These are phyloP conservation scores for Chaetomium tenue DNA, from an alignment of 495 filamentous ascomycete genomes.

Conservation along the genomic window DNA sequence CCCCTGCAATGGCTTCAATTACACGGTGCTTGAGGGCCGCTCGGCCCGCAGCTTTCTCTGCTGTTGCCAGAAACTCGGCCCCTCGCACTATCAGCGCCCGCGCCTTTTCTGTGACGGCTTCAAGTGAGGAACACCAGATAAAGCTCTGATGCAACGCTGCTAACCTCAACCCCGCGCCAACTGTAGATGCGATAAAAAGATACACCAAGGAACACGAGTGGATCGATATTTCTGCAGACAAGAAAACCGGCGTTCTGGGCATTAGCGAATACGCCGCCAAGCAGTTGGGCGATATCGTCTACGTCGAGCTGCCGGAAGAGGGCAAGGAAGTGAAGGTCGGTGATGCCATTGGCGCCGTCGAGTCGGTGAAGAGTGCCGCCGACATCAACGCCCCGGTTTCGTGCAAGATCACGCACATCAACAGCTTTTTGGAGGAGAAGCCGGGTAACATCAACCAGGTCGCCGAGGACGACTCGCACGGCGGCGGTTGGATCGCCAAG, in stretches of 20 bases:
- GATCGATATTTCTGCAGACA: constrained; percentile 79
- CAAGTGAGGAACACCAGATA: constrained; percentile 36
- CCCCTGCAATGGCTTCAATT: constrained; percentile 49
- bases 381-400: constrained; percentile 88
- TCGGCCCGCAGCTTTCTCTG: constrained; percentile 42
- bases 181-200: constrained; percentile 63
- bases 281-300: constrained; percentile 92
- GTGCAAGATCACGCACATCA: constrained; percentile 70
- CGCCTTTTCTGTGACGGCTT: constrained; percentile 45
- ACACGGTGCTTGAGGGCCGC: constrained; percentile 47
- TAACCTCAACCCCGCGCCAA: constrained; percentile 4
- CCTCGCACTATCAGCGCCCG: constrained; percentile 36
- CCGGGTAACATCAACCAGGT: constrained; percentile 82
- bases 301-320: constrained; percentile 79
- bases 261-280: constrained; percentile 89
- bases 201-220: constrained; percentile 99
- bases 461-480: constrained; percentile 65
- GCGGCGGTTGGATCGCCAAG: constrained; percentile 89
- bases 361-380: constrained; percentile 95
- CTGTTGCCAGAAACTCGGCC: constrained; percentile 38
- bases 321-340: constrained; percentile 63
- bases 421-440: constrained; percentile 73
- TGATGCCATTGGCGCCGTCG: constrained; percentile 87
- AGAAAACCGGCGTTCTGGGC: constrained; percentile 69
- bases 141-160: constrained; percentile 6